These are phyloP conservation scores for Nasturtium officinale DNA, from an alignment of 345 rosid species.

Conservation along the genomic window DNA sequence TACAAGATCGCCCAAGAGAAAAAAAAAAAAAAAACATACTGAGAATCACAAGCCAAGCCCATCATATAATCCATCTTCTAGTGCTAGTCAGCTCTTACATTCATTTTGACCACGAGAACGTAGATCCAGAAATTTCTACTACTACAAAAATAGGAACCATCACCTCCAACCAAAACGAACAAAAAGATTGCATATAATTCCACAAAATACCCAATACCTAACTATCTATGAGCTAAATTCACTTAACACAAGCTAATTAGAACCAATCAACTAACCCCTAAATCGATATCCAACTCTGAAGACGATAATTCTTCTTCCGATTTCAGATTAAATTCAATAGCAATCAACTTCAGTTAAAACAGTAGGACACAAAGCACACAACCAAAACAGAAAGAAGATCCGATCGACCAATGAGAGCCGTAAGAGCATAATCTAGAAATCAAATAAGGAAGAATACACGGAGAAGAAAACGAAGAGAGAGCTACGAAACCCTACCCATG, in stretches of 20 bases:
- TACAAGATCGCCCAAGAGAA: neutral
- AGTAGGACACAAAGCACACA: constrained; percentile 4
- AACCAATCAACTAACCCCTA: constrained; percentile 30
- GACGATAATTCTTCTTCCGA: neutral
- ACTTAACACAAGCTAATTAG: neutral
- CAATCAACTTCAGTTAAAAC: neutral
- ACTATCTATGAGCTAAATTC: neutral
- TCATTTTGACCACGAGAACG: neutral
- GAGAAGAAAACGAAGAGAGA: neutral
- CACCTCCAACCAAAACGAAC: constrained; percentile 13
- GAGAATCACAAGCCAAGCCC: constrained; percentile 6
- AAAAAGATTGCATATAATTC: neutral
- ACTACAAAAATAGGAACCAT: neutral
- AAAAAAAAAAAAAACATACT: neutral
- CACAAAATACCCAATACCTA: neutral
- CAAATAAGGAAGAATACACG: neutral
- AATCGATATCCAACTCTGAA: constrained; percentile 14
- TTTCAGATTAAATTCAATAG: neutral
- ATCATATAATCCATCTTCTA: neutral
- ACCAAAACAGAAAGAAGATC: neutral
- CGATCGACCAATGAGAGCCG: constrained; percentile 11
- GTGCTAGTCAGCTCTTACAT: neutral
- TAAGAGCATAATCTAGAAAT: constrained; percentile 9
- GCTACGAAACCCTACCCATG: constrained; percentile 40
- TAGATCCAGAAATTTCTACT: constrained; percentile 5